Evolutionary conservation across 106 monocot species (phyloP).

Genomic region (Xerophyta viscosa): DNA sequence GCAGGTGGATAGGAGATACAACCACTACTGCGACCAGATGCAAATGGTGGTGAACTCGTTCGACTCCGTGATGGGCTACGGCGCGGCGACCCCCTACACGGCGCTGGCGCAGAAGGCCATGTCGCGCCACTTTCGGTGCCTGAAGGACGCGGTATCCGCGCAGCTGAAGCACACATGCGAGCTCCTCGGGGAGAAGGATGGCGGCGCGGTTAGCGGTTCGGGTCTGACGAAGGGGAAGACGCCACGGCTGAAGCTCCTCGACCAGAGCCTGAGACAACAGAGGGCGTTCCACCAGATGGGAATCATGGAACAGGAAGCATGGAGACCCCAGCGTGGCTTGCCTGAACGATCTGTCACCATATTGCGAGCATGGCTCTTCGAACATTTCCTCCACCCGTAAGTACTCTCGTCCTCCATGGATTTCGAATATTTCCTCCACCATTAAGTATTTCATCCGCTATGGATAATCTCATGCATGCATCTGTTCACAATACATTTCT

Average conservation of each 20-base stretch:
- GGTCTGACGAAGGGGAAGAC: constrained; percentile 94
- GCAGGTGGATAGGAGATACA: constrained; percentile 92
- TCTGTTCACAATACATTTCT: too few relatives aligned
- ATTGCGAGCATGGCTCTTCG: constrained; percentile 85
- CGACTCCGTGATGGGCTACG: constrained; percentile 88
- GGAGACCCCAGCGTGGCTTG: constrained; percentile 90
- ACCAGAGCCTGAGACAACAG: constrained; percentile 83
- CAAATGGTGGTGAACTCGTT: constrained; percentile 96
- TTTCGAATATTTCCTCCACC: background rate
- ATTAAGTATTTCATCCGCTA: too few relatives aligned
- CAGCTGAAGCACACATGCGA: constrained; percentile 75
- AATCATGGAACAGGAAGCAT: constrained; percentile 91
- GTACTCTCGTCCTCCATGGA: too few relatives aligned
- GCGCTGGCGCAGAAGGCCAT: constrained; percentile 91
- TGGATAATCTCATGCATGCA: too few relatives aligned
- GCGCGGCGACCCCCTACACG: constrained; percentile 91
- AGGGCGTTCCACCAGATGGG: constrained; percentile 93
- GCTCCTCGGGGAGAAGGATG: constrained; percentile 78
- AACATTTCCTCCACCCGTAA: constrained; percentile 99
- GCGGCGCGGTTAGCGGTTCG: constrained; percentile 21
- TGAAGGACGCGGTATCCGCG: constrained; percentile 64
- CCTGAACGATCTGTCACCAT: constrained; percentile 85
- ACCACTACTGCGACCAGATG: constrained; percentile 97
- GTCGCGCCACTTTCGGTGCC: constrained; percentile 94
- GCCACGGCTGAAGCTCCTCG: constrained; percentile 62